Evolutionary conservation across 2,329 filamentous ascomycete genomes (phyloP), one percentile per base, ranked within the genome.

Genomic region (Alternaria novae-zelandiae): DNA sequence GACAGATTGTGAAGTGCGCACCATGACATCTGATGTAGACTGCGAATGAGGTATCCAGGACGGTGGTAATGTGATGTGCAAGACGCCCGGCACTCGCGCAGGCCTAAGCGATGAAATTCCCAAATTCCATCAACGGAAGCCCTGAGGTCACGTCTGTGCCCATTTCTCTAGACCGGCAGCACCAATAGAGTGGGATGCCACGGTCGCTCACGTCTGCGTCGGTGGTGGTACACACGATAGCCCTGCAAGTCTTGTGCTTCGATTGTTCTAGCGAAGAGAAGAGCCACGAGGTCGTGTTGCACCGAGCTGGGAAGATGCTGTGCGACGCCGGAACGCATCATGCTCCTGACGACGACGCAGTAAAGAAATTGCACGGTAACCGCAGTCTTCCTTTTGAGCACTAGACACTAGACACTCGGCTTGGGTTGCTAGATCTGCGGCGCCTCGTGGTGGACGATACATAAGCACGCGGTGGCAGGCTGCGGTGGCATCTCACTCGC

Each of bases 71-170:
- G 59, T 44, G 63, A 55, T 69, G 66, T 63, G 68, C 72, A 66
- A 76, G 75, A 76, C 67, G 72, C 72, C 64, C 71, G 65, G 68
- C 69, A 46, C 23, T 28, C 54, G 36, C 15, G 17, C 49, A 64
- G 56, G 61, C 63, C 68, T 62, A 51, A 56, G 62, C 54, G 44
- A 66, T 62, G 63, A 74, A 70, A 74, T 74, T 76, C 21, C 28
- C n/a, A 51, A 51, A 51, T 75, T 73, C 74, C 74, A 62, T 75
- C 72, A 66, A 73, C 67, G 59, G 64, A 58, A 66, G 70, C 72
- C 74, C 72, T 69, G 68, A 49, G 54, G 65, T 66, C 68, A 71
- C 47, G 56, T 66, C 67, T 56, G 62, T 67, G 66, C 65, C 36
- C 51, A 54, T 57, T 45, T 57, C 55, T 51, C 54, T 57, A 21